Evolutionary conservation across 768 basidiomycete species (phyloP).

Genomic region (Kwoniella dendrophila): DNA sequence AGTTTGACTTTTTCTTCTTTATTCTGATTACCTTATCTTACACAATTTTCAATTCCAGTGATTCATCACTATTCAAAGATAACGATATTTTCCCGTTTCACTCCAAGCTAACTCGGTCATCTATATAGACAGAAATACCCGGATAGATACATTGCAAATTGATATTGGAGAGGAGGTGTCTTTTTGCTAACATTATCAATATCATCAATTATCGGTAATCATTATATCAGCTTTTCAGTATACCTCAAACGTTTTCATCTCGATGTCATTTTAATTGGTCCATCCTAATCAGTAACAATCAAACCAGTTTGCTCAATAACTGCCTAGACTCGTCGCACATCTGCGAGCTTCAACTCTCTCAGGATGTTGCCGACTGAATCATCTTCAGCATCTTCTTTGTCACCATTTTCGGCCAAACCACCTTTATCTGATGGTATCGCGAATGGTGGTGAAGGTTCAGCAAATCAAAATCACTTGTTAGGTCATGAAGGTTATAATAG

Average conservation of each 20-base stretch:
- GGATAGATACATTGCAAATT: too few relatives aligned
- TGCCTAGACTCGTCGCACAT: neutral
- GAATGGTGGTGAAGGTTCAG: conserved; percentile 14
- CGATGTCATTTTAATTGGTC: neutral
- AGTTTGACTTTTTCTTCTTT: too few relatives aligned
- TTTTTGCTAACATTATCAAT: too few relatives aligned
- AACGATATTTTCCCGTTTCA: too few relatives aligned
- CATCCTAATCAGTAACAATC: neutral
- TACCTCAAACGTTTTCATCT: neutral
- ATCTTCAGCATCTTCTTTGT: conserved; percentile 34
- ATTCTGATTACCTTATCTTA: too few relatives aligned
- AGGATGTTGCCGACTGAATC: conserved; percentile 29
- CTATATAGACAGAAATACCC: too few relatives aligned
- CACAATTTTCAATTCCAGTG: too few relatives aligned
- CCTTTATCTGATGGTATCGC: conserved; percentile 29
- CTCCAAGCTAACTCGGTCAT: too few relatives aligned
- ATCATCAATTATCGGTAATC: too few relatives aligned
- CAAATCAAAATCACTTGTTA: conserved; percentile 11
- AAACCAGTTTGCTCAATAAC: neutral
- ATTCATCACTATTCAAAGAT: too few relatives aligned
- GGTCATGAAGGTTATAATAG: conserved; percentile 13
- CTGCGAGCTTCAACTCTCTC: neutral
- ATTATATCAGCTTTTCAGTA: neutral
- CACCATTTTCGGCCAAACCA: conserved; percentile 33
- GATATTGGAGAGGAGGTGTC: too few relatives aligned